phyloP scores from a whole-genome alignment of 2,329 filamentous ascomycete species.

The Thelonectria rubi region DNA sequence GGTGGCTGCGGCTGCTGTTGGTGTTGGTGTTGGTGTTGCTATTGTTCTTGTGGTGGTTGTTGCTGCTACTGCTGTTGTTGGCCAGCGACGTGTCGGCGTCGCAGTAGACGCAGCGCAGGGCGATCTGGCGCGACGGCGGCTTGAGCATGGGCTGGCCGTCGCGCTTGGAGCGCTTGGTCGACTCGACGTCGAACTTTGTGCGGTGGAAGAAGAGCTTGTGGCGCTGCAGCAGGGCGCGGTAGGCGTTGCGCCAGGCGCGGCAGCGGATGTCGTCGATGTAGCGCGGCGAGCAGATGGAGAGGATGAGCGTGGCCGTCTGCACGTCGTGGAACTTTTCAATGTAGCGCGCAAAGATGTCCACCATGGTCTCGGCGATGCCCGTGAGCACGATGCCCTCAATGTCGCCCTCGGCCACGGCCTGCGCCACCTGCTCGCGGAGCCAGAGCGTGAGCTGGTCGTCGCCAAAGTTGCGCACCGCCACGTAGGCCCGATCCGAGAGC shows the following conservation, averaged over 20 bases:
- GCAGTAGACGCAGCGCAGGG: slow-evolving; percentile 81
- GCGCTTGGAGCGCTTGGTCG: slow-evolving; percentile 73
- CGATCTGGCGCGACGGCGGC: slow-evolving; percentile 73
- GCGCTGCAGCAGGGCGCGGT: slow-evolving; percentile 75
- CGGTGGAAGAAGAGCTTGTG: slow-evolving; percentile 79
- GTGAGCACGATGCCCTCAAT: slow-evolving; percentile 82
- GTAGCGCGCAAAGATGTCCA: slow-evolving; percentile 80
- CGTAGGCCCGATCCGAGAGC: slow-evolving; percentile 76
- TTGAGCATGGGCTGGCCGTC: slow-evolving; percentile 57
- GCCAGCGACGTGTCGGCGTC: slow-evolving; percentile 66
- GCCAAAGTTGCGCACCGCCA: slow-evolving; percentile 73
- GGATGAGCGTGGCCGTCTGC: slow-evolving; percentile 80
- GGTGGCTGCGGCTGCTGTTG: slow-evolving; percentile 29
- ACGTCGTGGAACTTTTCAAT: slow-evolving; percentile 79
- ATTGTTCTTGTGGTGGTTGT: too few relatives aligned
- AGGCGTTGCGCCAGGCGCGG: slow-evolving; percentile 75
- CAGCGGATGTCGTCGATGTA: slow-evolving; percentile 83
- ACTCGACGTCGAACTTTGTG: slow-evolving; percentile 80
- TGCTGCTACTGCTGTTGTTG: slow-evolving; percentile 39
- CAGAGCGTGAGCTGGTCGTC: slow-evolving; percentile 72
- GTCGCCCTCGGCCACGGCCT: slow-evolving; percentile 72
- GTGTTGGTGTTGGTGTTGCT: too few relatives aligned
- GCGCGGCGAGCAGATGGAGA: slow-evolving; percentile 76
- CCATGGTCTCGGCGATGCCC: slow-evolving; percentile 75
- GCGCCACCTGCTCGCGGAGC: slow-evolving; percentile 71